These are phyloP conservation scores for Eimeria brunetti DNA, from an alignment of 169 alveolate genomes.

Conservation along the genomic window DNA sequence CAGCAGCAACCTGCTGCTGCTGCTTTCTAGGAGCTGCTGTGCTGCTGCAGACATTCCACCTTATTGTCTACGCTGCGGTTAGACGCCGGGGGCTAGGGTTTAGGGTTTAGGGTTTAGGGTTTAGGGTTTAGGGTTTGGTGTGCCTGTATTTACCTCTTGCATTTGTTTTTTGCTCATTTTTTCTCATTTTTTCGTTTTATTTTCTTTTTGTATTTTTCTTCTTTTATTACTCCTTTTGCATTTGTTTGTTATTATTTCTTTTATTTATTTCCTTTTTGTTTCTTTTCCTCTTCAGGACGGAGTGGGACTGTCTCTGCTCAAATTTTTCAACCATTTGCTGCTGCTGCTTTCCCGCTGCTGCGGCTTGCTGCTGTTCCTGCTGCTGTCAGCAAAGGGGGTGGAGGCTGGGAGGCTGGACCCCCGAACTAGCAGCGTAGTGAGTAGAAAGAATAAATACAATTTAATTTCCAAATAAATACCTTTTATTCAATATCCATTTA, in stretches of 20 bases:
- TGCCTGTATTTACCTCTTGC: too few species aligned
- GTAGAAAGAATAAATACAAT: neutral
- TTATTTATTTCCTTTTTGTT: neutral
- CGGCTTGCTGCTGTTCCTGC: conserved; percentile 54
- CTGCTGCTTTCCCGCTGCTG: conserved; percentile 5
- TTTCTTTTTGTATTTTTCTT: too few species aligned
- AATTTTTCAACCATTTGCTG: neutral
- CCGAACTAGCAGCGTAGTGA: neutral
- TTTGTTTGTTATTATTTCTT: neutral
- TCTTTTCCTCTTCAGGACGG: neutral
- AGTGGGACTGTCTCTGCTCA: neutral
- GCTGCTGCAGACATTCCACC: conserved; percentile 31
- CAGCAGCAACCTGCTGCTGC: conserved; percentile 60
- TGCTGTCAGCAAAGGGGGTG: conserved; percentile 18
- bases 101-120: neutral
- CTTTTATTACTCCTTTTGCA: neutral
- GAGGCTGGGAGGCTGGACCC: neutral
- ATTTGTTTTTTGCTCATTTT: too few species aligned
- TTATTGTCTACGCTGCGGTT: conserved; percentile 31
- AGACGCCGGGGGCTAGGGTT: neutral
- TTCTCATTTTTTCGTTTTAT: too few species aligned
- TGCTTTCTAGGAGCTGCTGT: conserved; percentile 11
- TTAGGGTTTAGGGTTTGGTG: conserved; percentile 19
- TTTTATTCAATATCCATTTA: neutral
- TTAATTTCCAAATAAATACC: neutral